phyloP scores from a whole-genome alignment of 2,329 filamentous ascomycete species.

The Pezicula carpinea region DNA sequence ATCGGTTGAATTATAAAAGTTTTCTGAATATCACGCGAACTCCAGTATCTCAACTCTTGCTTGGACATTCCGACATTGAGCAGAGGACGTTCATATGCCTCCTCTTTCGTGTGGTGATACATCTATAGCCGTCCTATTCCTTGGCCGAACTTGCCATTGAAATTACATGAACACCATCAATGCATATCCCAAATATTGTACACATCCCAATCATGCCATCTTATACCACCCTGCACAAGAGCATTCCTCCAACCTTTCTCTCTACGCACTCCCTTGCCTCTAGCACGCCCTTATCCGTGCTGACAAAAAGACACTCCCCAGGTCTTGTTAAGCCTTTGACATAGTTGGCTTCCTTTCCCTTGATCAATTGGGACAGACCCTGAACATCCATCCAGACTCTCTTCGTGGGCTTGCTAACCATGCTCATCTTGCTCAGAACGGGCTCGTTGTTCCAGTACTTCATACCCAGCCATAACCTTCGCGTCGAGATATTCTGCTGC shows the following conservation, averaged over 20 bases:
- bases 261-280: constrained; percentile 68
- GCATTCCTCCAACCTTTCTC: constrained; percentile 62
- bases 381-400: constrained; percentile 57
- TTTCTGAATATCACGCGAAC: constrained; percentile 7
- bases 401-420: constrained; percentile 65
- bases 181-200: constrained; percentile 13
- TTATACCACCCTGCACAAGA: constrained; percentile 57
- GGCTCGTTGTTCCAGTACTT: constrained; percentile 72
- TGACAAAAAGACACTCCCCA: constrained; percentile 65
- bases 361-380: constrained; percentile 51
- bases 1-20: neutral
- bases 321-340: constrained; percentile 61
- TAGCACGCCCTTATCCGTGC: constrained; percentile 62
- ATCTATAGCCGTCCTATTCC: neutral
- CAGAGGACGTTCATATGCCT: neutral
- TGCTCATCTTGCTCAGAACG: constrained; percentile 57
- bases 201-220: neutral
- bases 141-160: neutral
- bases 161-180: constrained; percentile 10
- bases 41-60: neutral
- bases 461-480: constrained; percentile 65
- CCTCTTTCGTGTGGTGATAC: neutral
- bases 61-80: neutral
- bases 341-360: constrained; percentile 52
- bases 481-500: constrained; percentile 53